phyloP scores from a whole-genome alignment of 208 protist species.

The Phytomonas sp. region DNA sequence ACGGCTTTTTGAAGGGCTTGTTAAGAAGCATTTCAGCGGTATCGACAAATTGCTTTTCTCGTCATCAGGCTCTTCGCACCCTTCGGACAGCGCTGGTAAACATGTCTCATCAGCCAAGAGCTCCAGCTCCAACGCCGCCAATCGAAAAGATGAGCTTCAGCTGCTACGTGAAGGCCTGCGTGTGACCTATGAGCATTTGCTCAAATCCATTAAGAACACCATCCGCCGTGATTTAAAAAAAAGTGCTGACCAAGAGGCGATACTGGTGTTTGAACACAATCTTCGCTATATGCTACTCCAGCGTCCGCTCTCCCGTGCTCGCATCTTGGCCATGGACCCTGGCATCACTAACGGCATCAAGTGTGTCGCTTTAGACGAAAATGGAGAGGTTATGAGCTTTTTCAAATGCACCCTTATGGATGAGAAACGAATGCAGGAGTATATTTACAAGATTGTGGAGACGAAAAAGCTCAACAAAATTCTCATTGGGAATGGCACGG shows the following conservation, averaged over 20 bases:
- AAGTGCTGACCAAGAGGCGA: constrained; percentile 63
- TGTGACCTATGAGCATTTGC: constrained; percentile 29
- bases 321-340: constrained; percentile 81
- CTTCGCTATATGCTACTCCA: constrained; percentile 76
- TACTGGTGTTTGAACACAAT: constrained; percentile 73
- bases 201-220: constrained; percentile 32
- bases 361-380: constrained; percentile 70
- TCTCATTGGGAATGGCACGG: constrained; percentile 84
- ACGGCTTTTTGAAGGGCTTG: constrained; percentile 28
- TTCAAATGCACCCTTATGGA: constrained; percentile 71
- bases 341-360: constrained; percentile 75
- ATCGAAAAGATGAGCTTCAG: constrained; percentile 9
- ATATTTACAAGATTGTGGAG: constrained; percentile 45
- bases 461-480: constrained; percentile 54
- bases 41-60: constrained; percentile 12
- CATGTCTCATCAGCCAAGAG: constrained; percentile 4
- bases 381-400: constrained; percentile 46
- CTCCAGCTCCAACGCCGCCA: neutral
- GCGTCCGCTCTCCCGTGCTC: constrained; percentile 47
- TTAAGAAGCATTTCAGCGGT: constrained; percentile 20
- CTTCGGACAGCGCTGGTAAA: neutral
- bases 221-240: constrained; percentile 62
- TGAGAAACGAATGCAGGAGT: constrained; percentile 45
- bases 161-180: constrained; percentile 14
- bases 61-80: neutral